Evolutionary conservation across 257 asterid genomes (phyloP).

Genomic region (Ligustrum vulgare): DNA sequence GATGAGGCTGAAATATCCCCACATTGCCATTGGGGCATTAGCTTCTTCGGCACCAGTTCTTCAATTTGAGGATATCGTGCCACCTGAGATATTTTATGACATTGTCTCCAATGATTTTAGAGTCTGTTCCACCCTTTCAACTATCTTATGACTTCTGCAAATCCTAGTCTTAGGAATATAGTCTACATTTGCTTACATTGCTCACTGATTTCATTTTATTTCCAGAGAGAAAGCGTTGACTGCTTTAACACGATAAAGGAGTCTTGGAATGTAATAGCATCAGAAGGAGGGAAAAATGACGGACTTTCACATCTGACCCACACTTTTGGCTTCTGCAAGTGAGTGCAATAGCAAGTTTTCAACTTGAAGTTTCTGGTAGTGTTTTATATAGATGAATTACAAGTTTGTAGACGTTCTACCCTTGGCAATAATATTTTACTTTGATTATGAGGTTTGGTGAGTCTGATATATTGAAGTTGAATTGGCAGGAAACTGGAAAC

Average conservation of each 20-base stretch:
- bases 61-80: slow-evolving; percentile 86
- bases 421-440: slow-evolving; percentile 1
- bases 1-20: slow-evolving; percentile 98
- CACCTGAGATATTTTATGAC: slow-evolving; percentile 74
- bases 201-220: slow-evolving; percentile 18
- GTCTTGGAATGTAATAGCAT: slow-evolving; percentile 75
- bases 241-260: slow-evolving; percentile 75
- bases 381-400: background rate
- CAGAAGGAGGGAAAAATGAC: slow-evolving; percentile 47
- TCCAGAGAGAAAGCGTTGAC: slow-evolving; percentile 75
- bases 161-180: slow-evolving; percentile 5
- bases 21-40: slow-evolving; percentile 88
- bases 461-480: slow-evolving; percentile 26
- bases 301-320: slow-evolving; percentile 69
- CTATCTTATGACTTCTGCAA: background rate
- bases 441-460: background rate
- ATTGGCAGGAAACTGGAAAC: slow-evolving; percentile 73
- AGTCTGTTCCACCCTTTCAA: slow-evolving; percentile 37
- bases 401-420: background rate
- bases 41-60: slow-evolving; percentile 94
- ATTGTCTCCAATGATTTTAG: slow-evolving; percentile 82
- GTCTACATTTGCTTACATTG: slow-evolving; percentile 11
- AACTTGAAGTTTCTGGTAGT: background rate
- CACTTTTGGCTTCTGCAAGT: slow-evolving; percentile 72
- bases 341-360: slow-evolving; percentile 8